A percentile compares a stretch with the other conserved stretches of the same genome.
phyloP scores from a whole-genome alignment of 1,284 basidiomycete genomes.

The Cryptococcus hybrid region DNA sequence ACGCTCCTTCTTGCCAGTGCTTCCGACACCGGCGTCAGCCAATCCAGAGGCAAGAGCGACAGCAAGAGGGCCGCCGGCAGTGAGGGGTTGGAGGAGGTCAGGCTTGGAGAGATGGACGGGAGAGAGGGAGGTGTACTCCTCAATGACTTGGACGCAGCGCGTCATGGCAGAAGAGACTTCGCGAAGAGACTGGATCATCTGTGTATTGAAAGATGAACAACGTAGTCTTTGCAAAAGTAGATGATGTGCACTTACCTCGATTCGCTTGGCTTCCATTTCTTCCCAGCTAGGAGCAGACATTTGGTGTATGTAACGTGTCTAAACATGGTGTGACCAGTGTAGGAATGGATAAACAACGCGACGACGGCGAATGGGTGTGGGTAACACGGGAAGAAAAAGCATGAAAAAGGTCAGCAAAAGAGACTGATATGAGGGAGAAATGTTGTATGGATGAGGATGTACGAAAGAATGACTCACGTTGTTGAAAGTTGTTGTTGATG shows the following conservation, averaged over 20 bases:
- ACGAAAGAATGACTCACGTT: not conserved
- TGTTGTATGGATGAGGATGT: not conserved
- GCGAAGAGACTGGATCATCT: constrained; percentile 50
- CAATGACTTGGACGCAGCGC: constrained; percentile 43
- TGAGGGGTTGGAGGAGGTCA: constrained; percentile 8
- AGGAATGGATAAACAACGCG: not conserved
- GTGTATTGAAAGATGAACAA: constrained; percentile 1
- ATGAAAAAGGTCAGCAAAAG: not conserved
- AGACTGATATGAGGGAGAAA: not conserved
- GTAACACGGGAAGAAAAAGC: not conserved
- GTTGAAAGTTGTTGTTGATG: not conserved
- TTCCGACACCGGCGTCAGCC: constrained; percentile 10
- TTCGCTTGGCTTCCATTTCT: constrained; percentile 49
- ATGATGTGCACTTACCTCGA: constrained; percentile 32
- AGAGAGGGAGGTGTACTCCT: constrained; percentile 46
- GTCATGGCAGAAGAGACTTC: constrained; percentile 49
- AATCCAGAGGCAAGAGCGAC: constrained; percentile 15
- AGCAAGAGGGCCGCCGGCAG: constrained; percentile 8
- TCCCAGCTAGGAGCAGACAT: constrained; percentile 36
- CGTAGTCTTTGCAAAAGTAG: not conserved
- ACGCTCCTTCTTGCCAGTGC: constrained; percentile 24
- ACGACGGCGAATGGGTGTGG: not conserved
- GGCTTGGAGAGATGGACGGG: constrained; percentile 26
- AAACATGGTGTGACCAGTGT: not conserved
- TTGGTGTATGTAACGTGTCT: constrained; percentile 3